Evolutionary conservation across 805 yeast species (phyloP).

Genomic region (Saccharomycopsis schoenii): DNA sequence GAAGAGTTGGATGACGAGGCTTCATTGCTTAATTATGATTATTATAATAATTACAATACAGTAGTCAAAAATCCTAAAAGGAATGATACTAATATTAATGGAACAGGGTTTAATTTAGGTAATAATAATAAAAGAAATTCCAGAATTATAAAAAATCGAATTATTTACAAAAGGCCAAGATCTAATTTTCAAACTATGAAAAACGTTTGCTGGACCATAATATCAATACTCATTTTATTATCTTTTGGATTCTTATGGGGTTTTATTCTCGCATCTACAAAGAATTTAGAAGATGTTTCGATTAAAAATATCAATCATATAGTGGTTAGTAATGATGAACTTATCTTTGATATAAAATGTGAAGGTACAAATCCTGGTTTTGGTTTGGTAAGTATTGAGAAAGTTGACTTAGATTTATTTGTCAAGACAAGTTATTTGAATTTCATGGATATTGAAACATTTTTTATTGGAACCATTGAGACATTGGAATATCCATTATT

Average conservation of each 20-base stretch:
- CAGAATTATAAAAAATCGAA: constrained; percentile 4
- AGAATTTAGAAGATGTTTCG: constrained; percentile 62
- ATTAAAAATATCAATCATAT: constrained; percentile 58
- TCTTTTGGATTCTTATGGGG: constrained; percentile 74
- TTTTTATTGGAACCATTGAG: constrained; percentile 61
- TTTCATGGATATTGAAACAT: constrained; percentile 39
- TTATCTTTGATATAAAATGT: constrained; percentile 67
- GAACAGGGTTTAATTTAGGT: neutral
- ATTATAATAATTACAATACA: constrained; percentile 7
- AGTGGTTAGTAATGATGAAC: constrained; percentile 72
- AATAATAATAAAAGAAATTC: constrained; percentile 7
- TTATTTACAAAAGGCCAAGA: neutral
- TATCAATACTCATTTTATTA: constrained; percentile 40
- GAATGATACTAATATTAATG: constrained; percentile 10
- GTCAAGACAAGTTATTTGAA: constrained; percentile 43
- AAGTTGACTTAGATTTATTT: constrained; percentile 74
- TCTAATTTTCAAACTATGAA: constrained; percentile 19
- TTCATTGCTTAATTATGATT: constrained; percentile 16
- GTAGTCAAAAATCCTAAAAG: constrained; percentile 3
- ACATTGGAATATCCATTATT: constrained; percentile 61
- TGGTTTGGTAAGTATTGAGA: constrained; percentile 50
- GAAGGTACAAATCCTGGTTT: constrained; percentile 86
- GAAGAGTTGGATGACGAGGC: constrained; percentile 20
- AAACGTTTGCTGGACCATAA: constrained; percentile 25
- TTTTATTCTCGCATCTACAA: constrained; percentile 74